phyloP scores from a whole-genome alignment of 1,139 yeast genomes.

The Candida pseudoviswanathii region DNA sequence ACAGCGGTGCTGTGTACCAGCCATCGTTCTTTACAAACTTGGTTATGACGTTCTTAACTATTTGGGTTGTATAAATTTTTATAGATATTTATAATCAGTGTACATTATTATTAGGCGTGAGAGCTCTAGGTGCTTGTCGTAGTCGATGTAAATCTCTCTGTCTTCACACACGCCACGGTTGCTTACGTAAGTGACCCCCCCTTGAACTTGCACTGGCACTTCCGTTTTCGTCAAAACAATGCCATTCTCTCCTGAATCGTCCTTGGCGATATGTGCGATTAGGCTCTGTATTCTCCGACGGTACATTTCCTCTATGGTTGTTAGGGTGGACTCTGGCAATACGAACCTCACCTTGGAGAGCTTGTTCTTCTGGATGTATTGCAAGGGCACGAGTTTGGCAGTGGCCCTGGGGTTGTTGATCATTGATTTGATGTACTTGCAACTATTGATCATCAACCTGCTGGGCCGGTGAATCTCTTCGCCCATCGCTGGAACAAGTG shows the following conservation, averaged over 20 bases:
- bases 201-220: not conserved
- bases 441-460: conserved; percentile 17
- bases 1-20: conserved; percentile 16
- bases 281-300: conserved; percentile 14
- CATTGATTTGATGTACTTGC: conserved; percentile 9
- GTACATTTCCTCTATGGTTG: conserved; percentile 17
- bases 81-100: conserved; percentile 8
- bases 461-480: conserved; percentile 14
- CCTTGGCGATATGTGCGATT: conserved; percentile 6
- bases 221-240: conserved; percentile 11
- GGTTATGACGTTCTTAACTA: conserved; percentile 20
- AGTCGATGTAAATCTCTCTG: conserved; percentile 9
- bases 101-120: conserved; percentile 10
- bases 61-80: conserved; percentile 16
- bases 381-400: conserved; percentile 8
- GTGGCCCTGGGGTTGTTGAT: conserved; percentile 4
- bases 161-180: not conserved
- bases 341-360: conserved; percentile 13
- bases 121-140: conserved; percentile 11
- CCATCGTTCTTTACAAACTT: conserved; percentile 20
- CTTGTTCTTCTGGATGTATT: conserved; percentile 10
- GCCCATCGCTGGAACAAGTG: conserved; percentile 11
- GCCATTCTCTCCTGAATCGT: conserved; percentile 9
- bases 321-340: conserved; percentile 18
- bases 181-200: conserved; percentile 6